Evolutionary conservation across 495 filamentous ascomycete species (phyloP).

Genomic region (Penicillium coprophilum): DNA sequence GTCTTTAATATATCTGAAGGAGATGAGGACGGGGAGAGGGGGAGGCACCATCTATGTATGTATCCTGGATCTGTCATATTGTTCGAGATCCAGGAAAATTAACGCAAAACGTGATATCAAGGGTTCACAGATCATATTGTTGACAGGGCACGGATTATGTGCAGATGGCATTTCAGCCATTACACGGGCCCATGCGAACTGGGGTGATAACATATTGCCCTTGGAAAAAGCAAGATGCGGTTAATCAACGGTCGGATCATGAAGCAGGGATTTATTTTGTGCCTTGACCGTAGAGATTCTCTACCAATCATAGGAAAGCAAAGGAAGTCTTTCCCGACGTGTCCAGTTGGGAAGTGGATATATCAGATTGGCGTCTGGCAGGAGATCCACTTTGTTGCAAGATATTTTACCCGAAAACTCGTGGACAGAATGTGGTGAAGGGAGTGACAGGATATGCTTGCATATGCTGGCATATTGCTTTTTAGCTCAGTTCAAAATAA

Average conservation of each 20-base stretch:
- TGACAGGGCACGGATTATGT: not conserved
- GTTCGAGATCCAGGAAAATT: not conserved
- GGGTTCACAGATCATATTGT: constrained; percentile 13
- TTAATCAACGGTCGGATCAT: constrained; percentile 7
- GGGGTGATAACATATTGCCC: not conserved
- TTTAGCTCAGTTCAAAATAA: no score
- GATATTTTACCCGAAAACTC: not conserved
- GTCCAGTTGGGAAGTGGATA: constrained; percentile 9
- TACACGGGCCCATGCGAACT: constrained; percentile 9
- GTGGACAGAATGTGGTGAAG: not conserved
- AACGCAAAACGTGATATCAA: constrained; percentile 1
- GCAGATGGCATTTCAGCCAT: not conserved
- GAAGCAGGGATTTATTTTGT: not conserved
- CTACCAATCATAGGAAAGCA: not conserved
- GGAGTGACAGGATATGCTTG: not conserved
- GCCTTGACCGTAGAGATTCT: constrained; percentile 6
- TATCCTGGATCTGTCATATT: constrained; percentile 22
- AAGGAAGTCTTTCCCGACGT: constrained; percentile 7
- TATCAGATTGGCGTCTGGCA: constrained; percentile 6
- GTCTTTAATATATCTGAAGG: constrained; percentile 15
- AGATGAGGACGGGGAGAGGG: constrained; percentile 9
- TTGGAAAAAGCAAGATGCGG: constrained; percentile 10
- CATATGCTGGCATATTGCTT: not conserved
- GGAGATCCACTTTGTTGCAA: constrained; percentile 5
- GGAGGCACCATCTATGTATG: not conserved